Percentiles rank a stretch among this genome's conserved stretches.
Evolutionary conservation across 2,329 filamentous ascomycete species (phyloP).

Genomic region (Verticillium klebahnii): DNA sequence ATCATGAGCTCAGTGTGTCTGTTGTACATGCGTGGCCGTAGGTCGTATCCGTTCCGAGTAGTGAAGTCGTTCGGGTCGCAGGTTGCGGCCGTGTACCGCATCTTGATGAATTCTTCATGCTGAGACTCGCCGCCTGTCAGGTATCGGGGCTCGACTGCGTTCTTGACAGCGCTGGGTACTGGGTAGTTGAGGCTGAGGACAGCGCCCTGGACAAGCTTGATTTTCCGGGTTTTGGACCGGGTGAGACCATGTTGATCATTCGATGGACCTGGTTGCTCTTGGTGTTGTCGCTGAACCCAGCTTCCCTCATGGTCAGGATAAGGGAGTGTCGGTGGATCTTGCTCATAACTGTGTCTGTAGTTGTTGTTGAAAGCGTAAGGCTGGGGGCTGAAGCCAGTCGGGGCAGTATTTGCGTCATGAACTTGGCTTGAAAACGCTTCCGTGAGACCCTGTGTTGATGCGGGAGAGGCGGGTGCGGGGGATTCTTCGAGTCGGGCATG

Average conservation of each 20-base stretch:
- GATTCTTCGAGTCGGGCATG: slow-evolving; percentile 54
- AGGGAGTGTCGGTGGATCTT: slow-evolving; percentile 19
- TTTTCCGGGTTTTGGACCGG: slow-evolving; percentile 80
- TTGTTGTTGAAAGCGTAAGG: not conserved
- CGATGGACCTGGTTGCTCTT: slow-evolving; percentile 56
- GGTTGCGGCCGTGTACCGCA: slow-evolving; percentile 86
- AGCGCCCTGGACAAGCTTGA: slow-evolving; percentile 84
- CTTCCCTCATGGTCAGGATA: slow-evolving; percentile 14
- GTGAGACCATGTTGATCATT: slow-evolving; percentile 58
- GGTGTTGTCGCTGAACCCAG: slow-evolving; percentile 33
- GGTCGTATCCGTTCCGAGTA: slow-evolving; percentile 86
- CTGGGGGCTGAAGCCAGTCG: slow-evolving; percentile 3
- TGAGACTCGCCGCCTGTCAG: slow-evolving; percentile 69
- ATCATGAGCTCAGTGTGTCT: slow-evolving; percentile 84
- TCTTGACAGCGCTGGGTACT: slow-evolving; percentile 84
- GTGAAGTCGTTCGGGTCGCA: slow-evolving; percentile 91
- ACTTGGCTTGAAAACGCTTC: slow-evolving; percentile 69
- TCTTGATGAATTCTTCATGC: slow-evolving; percentile 84
- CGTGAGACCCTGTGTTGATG: slow-evolving; percentile 73
- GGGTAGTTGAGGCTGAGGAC: slow-evolving; percentile 87
- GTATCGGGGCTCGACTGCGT: slow-evolving; percentile 82
- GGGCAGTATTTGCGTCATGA: slow-evolving; percentile 8
- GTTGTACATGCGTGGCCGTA: slow-evolving; percentile 88
- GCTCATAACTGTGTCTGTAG: slow-evolving; percentile 6
- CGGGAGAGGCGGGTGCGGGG: slow-evolving; percentile 60